Evolutionary conservation across 179 eudicot genomes (phyloP).

Genomic region (Vitellaria paradoxa): DNA sequence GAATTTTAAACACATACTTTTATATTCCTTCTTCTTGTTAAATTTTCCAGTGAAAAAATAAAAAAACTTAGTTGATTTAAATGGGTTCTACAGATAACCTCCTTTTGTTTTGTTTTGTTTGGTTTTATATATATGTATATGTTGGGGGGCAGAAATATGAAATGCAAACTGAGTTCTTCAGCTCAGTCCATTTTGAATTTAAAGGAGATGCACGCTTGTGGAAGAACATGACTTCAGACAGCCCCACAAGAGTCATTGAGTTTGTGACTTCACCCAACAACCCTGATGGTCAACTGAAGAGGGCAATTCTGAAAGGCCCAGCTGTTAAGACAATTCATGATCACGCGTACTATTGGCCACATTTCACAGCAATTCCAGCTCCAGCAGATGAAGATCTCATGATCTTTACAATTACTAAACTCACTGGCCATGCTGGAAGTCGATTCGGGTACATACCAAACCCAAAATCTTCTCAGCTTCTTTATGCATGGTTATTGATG

Average conservation of each 20-base stretch:
- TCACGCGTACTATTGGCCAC: slow-evolving; percentile 65
- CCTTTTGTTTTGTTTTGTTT: too few species aligned
- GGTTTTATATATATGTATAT: too few species aligned
- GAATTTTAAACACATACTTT: too few species aligned
- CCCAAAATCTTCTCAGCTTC: too few species aligned
- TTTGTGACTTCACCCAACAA: slow-evolving; percentile 64
- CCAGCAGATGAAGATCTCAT: slow-evolving; percentile 54
- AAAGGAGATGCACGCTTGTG: slow-evolving; percentile 41
- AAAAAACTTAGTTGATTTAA: too few species aligned
- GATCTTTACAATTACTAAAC: slow-evolving; percentile 54
- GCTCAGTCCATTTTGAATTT: slow-evolving; percentile 32
- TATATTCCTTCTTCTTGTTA: too few species aligned
- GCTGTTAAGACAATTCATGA: slow-evolving; percentile 34
- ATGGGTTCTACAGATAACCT: too few species aligned
- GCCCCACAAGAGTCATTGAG: slow-evolving; percentile 29
- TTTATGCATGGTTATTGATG: too few species aligned
- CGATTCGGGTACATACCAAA: slow-evolving; percentile 74
- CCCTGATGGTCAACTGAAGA: slow-evolving; percentile 43
- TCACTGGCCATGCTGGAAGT: slow-evolving; percentile 62
- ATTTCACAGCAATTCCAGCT: slow-evolving; percentile 47
- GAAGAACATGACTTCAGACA: slow-evolving; percentile 28
- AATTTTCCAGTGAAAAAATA: too few species aligned
- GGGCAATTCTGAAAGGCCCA: slow-evolving; percentile 37
- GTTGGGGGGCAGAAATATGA: slow-evolving; percentile 29
- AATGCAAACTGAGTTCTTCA: slow-evolving; percentile 39